These are phyloP conservation scores for Raddia distichophylla DNA, from an alignment of 176 grass and related monocot genomes.

Conservation along the genomic window DNA sequence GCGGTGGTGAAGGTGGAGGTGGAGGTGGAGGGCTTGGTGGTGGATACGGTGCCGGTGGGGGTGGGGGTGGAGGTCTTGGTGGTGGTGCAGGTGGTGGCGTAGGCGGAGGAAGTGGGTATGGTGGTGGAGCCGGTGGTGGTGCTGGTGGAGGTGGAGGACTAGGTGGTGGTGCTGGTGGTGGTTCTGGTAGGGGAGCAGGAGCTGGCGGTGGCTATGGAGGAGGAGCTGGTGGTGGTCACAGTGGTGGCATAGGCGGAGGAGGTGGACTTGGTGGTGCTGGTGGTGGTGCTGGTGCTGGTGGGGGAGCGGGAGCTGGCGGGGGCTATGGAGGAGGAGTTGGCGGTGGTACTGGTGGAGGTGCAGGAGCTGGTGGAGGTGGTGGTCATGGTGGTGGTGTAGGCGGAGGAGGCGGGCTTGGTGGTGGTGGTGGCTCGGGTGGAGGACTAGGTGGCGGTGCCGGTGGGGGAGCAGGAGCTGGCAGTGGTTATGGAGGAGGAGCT, in stretches of 20 bases:
- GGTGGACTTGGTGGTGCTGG: not conserved
- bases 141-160: not conserved
- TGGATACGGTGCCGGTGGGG: not conserved
- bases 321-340: not conserved
- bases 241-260: not conserved
- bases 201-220: constrained; percentile 18
- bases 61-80: not conserved
- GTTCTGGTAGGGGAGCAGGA: not conserved
- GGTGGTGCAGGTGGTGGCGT: constrained; percentile 23
- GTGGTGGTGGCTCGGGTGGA: not conserved
- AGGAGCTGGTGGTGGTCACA: not conserved
- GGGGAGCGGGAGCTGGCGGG: not conserved
- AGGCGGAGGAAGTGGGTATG: not conserved
- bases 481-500: not conserved
- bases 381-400: not conserved
- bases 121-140: not conserved
- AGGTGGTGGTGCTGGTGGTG: constrained; percentile 16
- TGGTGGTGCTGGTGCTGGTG: not conserved
- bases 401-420: not conserved
- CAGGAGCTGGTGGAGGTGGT: not conserved
- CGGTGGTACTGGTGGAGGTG: not conserved
- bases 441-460: not conserved
- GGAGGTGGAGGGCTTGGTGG: constrained; percentile 17
- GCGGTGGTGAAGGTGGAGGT: not conserved
- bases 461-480: not conserved